Conservation (phyloP, 257 asterid genomes). For the Henckelia pumila region DNA sequence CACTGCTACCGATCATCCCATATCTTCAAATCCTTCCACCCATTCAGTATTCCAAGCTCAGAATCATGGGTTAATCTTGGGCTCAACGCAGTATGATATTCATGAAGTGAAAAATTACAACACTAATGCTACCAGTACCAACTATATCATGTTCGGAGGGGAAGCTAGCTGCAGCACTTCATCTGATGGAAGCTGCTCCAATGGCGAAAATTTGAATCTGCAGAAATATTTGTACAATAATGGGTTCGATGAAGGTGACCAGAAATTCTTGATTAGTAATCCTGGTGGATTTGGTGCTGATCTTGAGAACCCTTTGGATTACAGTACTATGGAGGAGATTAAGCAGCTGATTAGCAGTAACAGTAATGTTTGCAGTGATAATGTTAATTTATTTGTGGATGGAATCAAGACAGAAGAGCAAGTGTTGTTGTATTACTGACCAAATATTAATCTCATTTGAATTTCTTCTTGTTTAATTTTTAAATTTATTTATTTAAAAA, state of each 20-base stretch:
- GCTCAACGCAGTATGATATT: slow-evolving; percentile 23
- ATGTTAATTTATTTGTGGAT: slow-evolving; percentile 40
- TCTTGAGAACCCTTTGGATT: slow-evolving; percentile 45
- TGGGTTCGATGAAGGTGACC: slow-evolving; percentile 26
- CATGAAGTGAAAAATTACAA: slow-evolving; percentile 10
- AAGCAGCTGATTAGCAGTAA: slow-evolving; percentile 63
- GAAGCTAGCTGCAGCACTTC: slow-evolving; percentile 46
- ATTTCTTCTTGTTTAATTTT: slow-evolving; percentile 10
- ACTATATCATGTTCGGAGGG: slow-evolving; percentile 35
- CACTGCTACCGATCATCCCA: neutral
- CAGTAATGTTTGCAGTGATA: slow-evolving; percentile 20
- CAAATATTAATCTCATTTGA: neutral
- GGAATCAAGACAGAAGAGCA: slow-evolving; percentile 57
- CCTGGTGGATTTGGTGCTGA: slow-evolving; percentile 8
- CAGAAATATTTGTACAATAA: slow-evolving; percentile 29
- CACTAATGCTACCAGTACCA: slow-evolving; percentile 1
- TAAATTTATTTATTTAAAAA: slow-evolving; percentile 17
- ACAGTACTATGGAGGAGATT: slow-evolving; percentile 69
- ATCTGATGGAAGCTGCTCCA: slow-evolving; percentile 47
- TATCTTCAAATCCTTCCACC: slow-evolving; percentile 10
- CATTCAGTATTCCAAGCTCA: slow-evolving; percentile 23
- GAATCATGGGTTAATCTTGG: slow-evolving; percentile 9
- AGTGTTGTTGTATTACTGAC: slow-evolving; percentile 27
- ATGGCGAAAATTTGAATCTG: slow-evolving; percentile 24
- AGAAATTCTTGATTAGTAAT: slow-evolving; percentile 24